phyloP scores from a whole-genome alignment of 2,329 filamentous ascomycete genomes.

The Neurospora sp. region DNA sequence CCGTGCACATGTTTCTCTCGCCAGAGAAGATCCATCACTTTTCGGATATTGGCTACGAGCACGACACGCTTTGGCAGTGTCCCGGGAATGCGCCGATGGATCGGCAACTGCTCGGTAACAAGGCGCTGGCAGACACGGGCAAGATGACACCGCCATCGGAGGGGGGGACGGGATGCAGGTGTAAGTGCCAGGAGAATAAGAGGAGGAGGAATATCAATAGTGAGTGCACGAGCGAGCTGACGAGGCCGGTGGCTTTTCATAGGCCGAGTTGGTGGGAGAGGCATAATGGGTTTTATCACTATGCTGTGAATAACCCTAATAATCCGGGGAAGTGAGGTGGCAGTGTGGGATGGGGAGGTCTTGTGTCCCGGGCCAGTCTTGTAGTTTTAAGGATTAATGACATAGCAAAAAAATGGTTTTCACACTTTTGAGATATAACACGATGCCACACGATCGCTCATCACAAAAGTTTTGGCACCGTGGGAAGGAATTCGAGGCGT shows the following conservation, averaged over 20 bases:
- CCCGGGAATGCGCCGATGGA: constrained; percentile 28
- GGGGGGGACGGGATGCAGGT: constrained; percentile 31
- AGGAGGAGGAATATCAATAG: background rate
- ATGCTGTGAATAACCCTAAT: background rate
- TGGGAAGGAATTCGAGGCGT: background rate
- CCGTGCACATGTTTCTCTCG: constrained; percentile 31
- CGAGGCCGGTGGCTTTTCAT: background rate
- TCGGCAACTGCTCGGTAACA: constrained; percentile 23
- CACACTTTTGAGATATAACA: no score
- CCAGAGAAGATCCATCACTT: constrained; percentile 33
- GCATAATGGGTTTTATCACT: background rate
- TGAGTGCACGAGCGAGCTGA: background rate
- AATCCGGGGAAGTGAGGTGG: background rate
- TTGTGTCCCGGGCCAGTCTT: no score
- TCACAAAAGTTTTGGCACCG: no score
- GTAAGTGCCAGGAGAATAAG: constrained; percentile 24
- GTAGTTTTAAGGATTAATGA: no score
- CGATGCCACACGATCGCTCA: no score
- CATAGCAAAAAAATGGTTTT: no score
- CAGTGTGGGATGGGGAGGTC: background rate
- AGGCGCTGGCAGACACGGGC: constrained; percentile 19
- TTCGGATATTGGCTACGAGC: constrained; percentile 32
- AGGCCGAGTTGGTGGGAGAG: background rate
- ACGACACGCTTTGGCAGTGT: constrained; percentile 25
- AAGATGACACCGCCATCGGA: constrained; percentile 21